phyloP scores from a whole-genome alignment of 495 filamentous ascomycete species.

The Poronia punctata region DNA sequence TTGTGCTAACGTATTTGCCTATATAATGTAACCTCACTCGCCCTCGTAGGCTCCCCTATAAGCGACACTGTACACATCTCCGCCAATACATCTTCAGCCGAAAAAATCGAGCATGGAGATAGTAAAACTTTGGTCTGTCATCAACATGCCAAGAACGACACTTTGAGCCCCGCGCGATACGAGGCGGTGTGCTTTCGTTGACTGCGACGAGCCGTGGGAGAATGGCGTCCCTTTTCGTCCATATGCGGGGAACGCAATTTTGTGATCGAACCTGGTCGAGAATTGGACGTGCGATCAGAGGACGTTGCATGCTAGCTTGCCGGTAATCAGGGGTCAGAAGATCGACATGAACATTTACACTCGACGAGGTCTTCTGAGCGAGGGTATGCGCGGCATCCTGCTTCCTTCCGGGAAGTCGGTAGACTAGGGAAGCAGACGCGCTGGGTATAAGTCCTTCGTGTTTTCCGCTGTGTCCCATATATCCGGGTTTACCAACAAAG shows the following conservation, averaged over 20 bases:
- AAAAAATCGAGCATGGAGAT: too few relatives aligned
- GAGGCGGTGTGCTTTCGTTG: conserved; percentile 55
- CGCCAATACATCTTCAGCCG: too few relatives aligned
- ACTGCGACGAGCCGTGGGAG: conserved; percentile 47
- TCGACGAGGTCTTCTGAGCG: conserved; percentile 28
- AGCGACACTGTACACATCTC: too few relatives aligned
- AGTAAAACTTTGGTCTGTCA: too few relatives aligned
- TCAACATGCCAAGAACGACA: too few relatives aligned
- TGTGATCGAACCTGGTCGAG: conserved; percentile 62
- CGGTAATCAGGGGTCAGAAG: conserved; percentile 61
- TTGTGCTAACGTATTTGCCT: too few relatives aligned
- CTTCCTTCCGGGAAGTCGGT: background rate
- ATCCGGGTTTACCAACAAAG: conserved; percentile 12
- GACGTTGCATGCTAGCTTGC: conserved; percentile 64
- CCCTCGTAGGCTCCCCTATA: too few relatives aligned
- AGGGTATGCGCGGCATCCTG: conserved; percentile 25
- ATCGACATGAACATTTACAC: conserved; percentile 82
- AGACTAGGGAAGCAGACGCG: too few relatives aligned
- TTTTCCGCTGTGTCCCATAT: background rate
- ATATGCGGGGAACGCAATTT: conserved; percentile 63
- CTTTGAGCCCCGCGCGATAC: conserved; percentile 27
- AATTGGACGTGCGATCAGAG: conserved; percentile 54
- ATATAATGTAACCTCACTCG: too few relatives aligned
- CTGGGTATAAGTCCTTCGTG: background rate
- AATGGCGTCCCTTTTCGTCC: conserved; percentile 62